These are phyloP conservation scores for Hirschfeldia incana DNA, from an alignment of 345 rosid genomes.

Conservation along the genomic window DNA sequence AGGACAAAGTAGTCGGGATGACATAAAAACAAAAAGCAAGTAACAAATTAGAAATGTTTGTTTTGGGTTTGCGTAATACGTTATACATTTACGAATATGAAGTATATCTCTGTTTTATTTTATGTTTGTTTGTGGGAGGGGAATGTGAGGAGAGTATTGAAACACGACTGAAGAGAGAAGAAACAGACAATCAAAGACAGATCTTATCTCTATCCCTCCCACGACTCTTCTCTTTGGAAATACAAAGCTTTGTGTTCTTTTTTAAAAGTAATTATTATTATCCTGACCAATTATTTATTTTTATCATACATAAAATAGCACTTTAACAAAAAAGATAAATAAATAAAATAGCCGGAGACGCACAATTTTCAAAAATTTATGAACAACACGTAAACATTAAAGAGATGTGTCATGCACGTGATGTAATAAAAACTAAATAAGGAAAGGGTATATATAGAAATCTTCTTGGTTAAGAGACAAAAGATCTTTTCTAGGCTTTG, in stretches of 20 bases:
- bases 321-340: no score
- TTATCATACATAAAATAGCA: constrained; percentile 8
- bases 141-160: constrained; percentile 42
- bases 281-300: background rate
- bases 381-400: constrained; percentile 24
- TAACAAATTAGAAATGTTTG: constrained; percentile 39
- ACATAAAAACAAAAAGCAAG: constrained; percentile 6
- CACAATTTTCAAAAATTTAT: constrained; percentile 5
- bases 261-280: background rate
- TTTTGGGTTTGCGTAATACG: constrained; percentile 35
- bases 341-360: constrained; percentile 14
- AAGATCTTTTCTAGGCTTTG: constrained; percentile 36
- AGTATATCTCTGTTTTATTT: constrained; percentile 20
- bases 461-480: constrained; percentile 45
- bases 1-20: constrained; percentile 28
- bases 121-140: constrained; percentile 29
- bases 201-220: constrained; percentile 43
- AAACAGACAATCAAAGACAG: constrained; percentile 35
- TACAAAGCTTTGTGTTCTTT: constrained; percentile 25
- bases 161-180: constrained; percentile 36
- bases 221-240: constrained; percentile 40
- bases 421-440: constrained; percentile 30
- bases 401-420: constrained; percentile 35
- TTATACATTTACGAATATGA: constrained; percentile 8
- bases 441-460: constrained; percentile 41